Base-by-base conservation (phyloP, 768 basidiomycete species). In the Udeniomyces megalosporus region DNA sequence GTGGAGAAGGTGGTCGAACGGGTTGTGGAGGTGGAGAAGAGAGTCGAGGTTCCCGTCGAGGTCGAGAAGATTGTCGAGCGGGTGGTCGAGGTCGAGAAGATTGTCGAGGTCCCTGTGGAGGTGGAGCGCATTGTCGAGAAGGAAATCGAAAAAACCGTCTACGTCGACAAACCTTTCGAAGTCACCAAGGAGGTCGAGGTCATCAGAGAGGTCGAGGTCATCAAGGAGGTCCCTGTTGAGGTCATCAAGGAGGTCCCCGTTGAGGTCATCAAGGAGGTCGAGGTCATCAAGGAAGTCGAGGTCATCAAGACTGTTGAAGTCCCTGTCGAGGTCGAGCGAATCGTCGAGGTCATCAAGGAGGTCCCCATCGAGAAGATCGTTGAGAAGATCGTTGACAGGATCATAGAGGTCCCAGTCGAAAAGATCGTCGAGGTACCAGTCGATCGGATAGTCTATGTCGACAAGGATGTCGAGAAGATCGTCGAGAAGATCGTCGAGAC, bases 241-340 rank as follows among this genome's bases (percentile, higher is more conserved):
- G 68, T 67, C 55, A 65, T 69, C 45, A 66, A 67, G 24, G 55
- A 67, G 1, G 64, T 69, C 6, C 70, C 72, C 46, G 66, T 62
- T 26, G 71, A 70, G 34, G n/a, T n/a, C n/a, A n/a, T n/a, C n/a
- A 60, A 56, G 38, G 55, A 71, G 22, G 61, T 59, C n/a, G 64
- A 69, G 45, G 67, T 72, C 31, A 67, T 68, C 58, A 67, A 69
- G 62, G 59, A 61, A 22, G 62, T 69, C 11, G 71, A 72, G 51
- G 67, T 69, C 11, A 61, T 64, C 4, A n/a, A n/a, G n/a, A n/a
- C n/a, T n/a, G n/a, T n/a, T 17, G 10, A 42, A 8, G 38, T 42
- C 38, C 10, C 8, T 17, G 10, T 8, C 10, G 38, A 42, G 10
- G 66, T 69, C 55, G 69, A 71, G 48, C 59, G 61, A 28, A 61